These are phyloP conservation scores for Salvia sclarea DNA, from an alignment of 305 asterid genomes.

Conservation along the genomic window DNA sequence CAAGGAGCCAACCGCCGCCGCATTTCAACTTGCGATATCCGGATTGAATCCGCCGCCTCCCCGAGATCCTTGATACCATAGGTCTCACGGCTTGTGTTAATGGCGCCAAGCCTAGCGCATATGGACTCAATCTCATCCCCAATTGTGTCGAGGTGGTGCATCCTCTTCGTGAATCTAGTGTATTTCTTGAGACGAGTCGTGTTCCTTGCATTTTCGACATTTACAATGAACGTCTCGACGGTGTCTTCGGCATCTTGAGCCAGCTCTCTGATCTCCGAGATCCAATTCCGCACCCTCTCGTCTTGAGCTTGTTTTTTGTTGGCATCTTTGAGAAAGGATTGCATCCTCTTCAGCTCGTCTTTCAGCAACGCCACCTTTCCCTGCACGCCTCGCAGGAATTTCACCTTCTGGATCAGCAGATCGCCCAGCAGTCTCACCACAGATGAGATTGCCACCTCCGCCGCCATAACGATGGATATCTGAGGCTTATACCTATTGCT, in stretches of 20 bases:
- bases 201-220: neutral
- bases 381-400: neutral
- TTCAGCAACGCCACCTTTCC: neutral
- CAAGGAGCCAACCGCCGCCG: neutral
- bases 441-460: neutral
- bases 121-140: constrained; percentile 24
- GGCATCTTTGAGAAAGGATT: neutral
- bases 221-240: neutral
- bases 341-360: neutral
- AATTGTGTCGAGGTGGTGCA: neutral
- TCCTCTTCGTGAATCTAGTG: neutral
- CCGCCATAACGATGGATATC: no score
- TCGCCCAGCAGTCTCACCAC: neutral
- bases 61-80: constrained; percentile 6
- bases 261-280: neutral
- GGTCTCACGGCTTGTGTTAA: constrained; percentile 14
- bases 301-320: neutral
- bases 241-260: neutral
- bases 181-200: neutral
- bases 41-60: neutral
- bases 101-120: neutral
- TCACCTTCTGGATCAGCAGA: neutral
- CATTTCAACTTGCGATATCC: neutral
- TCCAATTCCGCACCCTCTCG: neutral
- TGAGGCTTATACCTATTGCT: no score